Evolutionary conservation across 2,329 filamentous ascomycete genomes (phyloP), one percentile per base, ranked within the genome.

Genomic region (Periconia sp.): DNA sequence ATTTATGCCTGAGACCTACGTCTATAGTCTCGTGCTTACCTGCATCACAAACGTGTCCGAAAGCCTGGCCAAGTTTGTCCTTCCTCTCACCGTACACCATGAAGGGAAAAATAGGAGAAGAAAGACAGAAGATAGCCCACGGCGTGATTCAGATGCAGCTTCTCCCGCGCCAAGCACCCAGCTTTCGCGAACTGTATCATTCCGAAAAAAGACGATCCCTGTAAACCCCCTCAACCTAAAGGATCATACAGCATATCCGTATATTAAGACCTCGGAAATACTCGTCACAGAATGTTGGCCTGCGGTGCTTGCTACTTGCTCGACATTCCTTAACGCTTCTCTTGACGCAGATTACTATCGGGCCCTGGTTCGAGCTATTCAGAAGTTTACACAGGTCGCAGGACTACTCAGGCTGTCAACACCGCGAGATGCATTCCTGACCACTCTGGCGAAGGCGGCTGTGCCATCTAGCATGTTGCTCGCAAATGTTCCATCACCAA

Each of bases 201-300:
- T 85, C 61, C 87, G 86, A 57, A 88, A 84, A 60, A 87, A 88
- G 39, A 87, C 87, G 1, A 80, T 92, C 11, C 89, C 91, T 1
- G 73, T 92, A 13, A 99, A 99, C 65, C 94, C 94, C 2, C 74
- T 99, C 3, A 78, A 79, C 1, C 70, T 95, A 6, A 82, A 86
- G 48, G 83, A 87, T 26, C 89, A 95, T 61, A 81, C 88, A 1
- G 77, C 90, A 7, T 79, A 85, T 38, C 66, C 77, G 1, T 87
- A 90, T 36, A 84, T 97, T 43, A 83, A 85, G 59, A 83, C 84
- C 2, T 92, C 89, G 57, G 89, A 90, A 10, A 81, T 81, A 8
- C 87, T 99, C 40, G 87, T 99, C 17, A 89, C 95, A 4, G 82
- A 89, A 54, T 97, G 92, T 67, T 99, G 94, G 94, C 94, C 94